phyloP scores from a whole-genome alignment of 202 grass and related monocot genomes.

The Tripidium arundinaceum region DNA sequence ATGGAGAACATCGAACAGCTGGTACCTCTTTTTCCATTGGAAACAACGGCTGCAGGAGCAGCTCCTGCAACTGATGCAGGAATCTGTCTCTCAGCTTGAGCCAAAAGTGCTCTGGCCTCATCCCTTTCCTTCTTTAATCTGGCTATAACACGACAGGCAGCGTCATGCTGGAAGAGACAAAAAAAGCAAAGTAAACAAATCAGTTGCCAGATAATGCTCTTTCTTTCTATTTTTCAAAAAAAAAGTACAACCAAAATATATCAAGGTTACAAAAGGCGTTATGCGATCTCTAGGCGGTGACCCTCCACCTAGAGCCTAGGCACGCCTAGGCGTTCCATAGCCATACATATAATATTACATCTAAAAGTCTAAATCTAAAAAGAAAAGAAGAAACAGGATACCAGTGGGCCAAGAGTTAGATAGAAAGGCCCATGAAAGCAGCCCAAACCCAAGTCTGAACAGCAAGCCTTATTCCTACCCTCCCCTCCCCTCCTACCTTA shows the following conservation, averaged over 20 bases:
- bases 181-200: slow-evolving; percentile 22
- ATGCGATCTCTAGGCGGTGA: background rate
- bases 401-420: background rate
- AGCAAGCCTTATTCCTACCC: no score
- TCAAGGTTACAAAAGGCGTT: background rate
- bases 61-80: slow-evolving; percentile 42
- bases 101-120: slow-evolving; percentile 84
- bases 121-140: slow-evolving; percentile 99
- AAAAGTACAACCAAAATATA: background rate
- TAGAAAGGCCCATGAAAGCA: background rate
- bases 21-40: slow-evolving; percentile 89
- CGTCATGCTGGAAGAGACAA: slow-evolving; percentile 73
- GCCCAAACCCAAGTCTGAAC: background rate
- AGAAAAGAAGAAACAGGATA: background rate
- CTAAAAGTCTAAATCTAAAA: background rate
- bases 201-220: background rate
- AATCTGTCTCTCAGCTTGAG: slow-evolving; percentile 87
- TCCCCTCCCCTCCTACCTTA: background rate
- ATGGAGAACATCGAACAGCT: slow-evolving; percentile 20
- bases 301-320: background rate
- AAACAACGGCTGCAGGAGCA: slow-evolving; percentile 44
- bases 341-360: background rate
- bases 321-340: background rate
- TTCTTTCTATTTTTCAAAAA: background rate
- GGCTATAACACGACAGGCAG: slow-evolving; percentile 97